Evolutionary conservation across 176 grass and related monocot species (phyloP).

Genomic region (Oryza longistaminata): DNA sequence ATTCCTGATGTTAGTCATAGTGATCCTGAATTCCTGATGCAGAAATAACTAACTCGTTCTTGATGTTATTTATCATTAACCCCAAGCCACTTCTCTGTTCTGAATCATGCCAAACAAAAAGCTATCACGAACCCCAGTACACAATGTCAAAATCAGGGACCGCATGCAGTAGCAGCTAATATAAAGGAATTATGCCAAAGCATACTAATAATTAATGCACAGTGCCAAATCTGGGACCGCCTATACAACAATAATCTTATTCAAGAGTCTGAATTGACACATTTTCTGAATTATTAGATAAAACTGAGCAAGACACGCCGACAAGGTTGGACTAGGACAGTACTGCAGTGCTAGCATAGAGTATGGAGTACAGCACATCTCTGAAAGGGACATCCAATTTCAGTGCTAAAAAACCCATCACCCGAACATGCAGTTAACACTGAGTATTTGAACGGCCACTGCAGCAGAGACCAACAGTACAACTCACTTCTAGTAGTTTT

Average conservation of each 20-base stretch:
- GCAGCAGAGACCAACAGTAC: neutral
- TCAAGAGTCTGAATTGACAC: constrained; percentile 10
- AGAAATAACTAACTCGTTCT: neutral
- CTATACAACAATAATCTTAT: neutral
- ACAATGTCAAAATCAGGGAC: constrained; percentile 22
- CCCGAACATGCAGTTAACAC: neutral
- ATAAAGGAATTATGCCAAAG: constrained; percentile 26
- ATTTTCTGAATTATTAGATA: neutral
- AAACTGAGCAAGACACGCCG: constrained; percentile 6
- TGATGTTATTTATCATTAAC: neutral
- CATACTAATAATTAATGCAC: constrained; percentile 16
- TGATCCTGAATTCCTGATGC: neutral
- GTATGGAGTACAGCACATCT: constrained; percentile 36
- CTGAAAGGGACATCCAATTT: constrained; percentile 2
- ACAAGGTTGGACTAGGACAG: constrained; percentile 16
- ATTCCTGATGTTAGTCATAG: neutral
- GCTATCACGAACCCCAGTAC: constrained; percentile 4
- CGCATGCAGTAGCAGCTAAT: neutral
- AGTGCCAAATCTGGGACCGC: constrained; percentile 19
- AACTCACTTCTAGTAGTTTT: neutral
- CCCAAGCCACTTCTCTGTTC: neutral
- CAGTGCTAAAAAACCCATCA: neutral
- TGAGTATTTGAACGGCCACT: neutral
- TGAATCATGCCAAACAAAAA: constrained; percentile 10
- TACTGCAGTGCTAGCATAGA: constrained; percentile 14